Evolutionary conservation across 164 flowering plant species (phyloP), one percentile per base, ranked within the genome.

Genomic region (Kalanchoe fedtschenkoi): DNA sequence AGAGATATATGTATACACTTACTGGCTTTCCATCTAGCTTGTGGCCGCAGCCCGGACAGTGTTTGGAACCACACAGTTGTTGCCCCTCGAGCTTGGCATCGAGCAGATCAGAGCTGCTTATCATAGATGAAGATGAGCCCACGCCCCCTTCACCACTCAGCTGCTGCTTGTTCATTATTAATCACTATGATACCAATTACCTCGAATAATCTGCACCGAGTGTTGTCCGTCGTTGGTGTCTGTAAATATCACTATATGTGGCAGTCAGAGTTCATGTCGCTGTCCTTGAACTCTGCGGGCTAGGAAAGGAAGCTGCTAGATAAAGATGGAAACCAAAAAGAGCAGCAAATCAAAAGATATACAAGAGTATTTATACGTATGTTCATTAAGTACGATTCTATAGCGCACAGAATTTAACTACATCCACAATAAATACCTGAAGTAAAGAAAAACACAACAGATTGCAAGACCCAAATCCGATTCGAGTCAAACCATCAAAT

Each of bases 1-100:
- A 8, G 59, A 22, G 7, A 6, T 54, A 11, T 14, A 13, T 9
- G 4, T 26, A 35, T 39, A 30, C 42, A 34, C 72, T 5, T 84
- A 89, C 98, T 82, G 91, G 95, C 68, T 85, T 89, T 38, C 79
- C 77, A 66, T 90, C 85, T 29, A 93, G 86, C 76, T 77, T 85
- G 76, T 88, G 96, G 6, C 99, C 99, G 60, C 99, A 93, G 59
- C 95, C 77, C 26, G 97, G 99, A 66, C 99, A 93, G 63, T 85
- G 92, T 67, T 84, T 84, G 70, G 97, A 83, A 81, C 87, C 88
- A 73, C 96, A 80, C 68, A 86, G 65, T 70, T 83, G 95, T 75
- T 85, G 97, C 72, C 86, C 92, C 77, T 90, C 99, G 46, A 86
- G 95, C 83, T 88, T 88, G 13, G 95, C 86, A 68, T 89, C 97